A percentile compares a stretch with the other conserved stretches of the same genome.
These are phyloP conservation scores for Phtheirospermum japonicum DNA, from an alignment of 257 asterid genomes.

Conservation along the genomic window DNA sequence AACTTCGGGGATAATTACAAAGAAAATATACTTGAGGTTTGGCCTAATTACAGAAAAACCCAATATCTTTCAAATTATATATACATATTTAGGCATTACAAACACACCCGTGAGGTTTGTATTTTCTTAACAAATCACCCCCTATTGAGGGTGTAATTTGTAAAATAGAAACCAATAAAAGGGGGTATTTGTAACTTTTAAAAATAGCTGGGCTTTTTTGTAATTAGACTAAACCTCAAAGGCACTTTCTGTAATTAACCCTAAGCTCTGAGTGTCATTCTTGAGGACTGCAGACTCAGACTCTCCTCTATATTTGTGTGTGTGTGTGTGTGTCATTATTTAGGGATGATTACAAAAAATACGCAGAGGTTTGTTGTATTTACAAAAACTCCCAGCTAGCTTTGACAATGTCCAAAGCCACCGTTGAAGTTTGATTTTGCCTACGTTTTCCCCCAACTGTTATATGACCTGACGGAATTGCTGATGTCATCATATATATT, in stretches of 20 bases:
- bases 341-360: too few species aligned
- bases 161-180: not conserved
- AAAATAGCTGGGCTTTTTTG: not conserved
- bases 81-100: not conserved
- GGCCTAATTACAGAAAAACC: not conserved
- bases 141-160: not conserved
- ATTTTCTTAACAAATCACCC: not conserved
- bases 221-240: not conserved
- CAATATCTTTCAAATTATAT: not conserved
- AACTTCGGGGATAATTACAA: not conserved
- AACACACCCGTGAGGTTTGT: not conserved
- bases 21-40: not conserved
- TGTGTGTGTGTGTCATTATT: too few species aligned
- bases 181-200: not conserved
- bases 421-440: not conserved
- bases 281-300: too few species aligned
- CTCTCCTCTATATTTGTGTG: too few species aligned
- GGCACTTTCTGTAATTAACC: not conserved
- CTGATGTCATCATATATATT: not conserved
- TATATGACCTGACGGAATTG: not conserved
- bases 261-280: not conserved
- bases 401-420: not conserved
- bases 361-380: too few species aligned
- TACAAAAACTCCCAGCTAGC: not conserved
- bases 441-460: not conserved